These are phyloP conservation scores for Neurospora cerealis DNA, from an alignment of 495 filamentous ascomycete species.

Conservation along the genomic window DNA sequence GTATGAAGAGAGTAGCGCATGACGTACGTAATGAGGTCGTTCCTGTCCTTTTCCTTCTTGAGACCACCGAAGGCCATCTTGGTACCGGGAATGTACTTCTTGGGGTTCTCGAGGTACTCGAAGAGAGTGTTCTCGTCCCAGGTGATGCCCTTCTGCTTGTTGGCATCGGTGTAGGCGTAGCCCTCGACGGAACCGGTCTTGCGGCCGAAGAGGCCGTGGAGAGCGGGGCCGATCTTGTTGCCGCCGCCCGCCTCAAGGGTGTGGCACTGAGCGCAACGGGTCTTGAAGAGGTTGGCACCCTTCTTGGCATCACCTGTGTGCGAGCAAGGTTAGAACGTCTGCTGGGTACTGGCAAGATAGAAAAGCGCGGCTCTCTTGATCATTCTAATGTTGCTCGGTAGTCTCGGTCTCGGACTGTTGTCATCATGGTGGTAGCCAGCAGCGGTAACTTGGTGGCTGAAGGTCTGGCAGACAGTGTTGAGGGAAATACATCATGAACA, in stretches of 20 bases:
- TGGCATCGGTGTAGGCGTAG: conserved; percentile 98
- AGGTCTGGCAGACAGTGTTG: not conserved
- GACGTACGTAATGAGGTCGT: conserved; percentile 95
- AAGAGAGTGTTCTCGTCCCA: conserved; percentile 81
- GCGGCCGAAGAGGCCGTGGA: conserved; percentile 95
- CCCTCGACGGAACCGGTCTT: conserved; percentile 85
- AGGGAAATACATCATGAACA: not conserved
- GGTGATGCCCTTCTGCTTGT: conserved; percentile 87
- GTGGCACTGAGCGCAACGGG: conserved; percentile 97
- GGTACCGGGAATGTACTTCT: conserved; percentile 84
- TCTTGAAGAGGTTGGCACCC: conserved; percentile 99
- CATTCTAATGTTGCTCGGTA: not conserved
- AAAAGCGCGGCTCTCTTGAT: not conserved
- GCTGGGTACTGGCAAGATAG: not conserved
- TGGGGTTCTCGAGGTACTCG: conserved; percentile 48
- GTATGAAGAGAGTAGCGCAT: conserved; percentile 6
- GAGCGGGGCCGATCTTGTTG: conserved; percentile 96
- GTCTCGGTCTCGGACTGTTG: not conserved
- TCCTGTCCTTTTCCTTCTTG: conserved; percentile 99
- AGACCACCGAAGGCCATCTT: conserved; percentile 99
- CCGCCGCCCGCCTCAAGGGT: conserved; percentile 75
- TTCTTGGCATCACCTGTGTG: conserved; percentile 81
- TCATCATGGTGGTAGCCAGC: not conserved
- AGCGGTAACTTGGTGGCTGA: not conserved
- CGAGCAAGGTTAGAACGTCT: conserved; percentile 24